These are phyloP conservation scores for Gamarada debralockiae DNA, from an alignment of 495 filamentous ascomycete species.

Conservation along the genomic window DNA sequence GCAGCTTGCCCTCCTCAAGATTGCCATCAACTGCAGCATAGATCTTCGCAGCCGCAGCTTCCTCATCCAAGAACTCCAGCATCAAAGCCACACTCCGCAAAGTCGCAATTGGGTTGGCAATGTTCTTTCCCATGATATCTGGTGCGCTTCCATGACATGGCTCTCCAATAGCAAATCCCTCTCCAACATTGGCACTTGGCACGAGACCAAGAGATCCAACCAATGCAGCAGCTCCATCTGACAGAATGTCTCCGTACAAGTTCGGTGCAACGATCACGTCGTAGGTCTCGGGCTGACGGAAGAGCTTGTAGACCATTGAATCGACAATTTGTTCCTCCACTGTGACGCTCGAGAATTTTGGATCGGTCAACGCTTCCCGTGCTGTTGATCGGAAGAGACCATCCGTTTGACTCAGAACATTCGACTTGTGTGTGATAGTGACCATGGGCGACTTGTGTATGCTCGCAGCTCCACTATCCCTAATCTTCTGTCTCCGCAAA, in stretches of 20 bases:
- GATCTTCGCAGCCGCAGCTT: slow-evolving; percentile 80
- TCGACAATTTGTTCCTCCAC: slow-evolving; percentile 99
- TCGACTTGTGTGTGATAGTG: slow-evolving; percentile 98
- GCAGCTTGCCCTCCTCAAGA: slow-evolving; percentile 73
- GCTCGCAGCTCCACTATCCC: slow-evolving; percentile 43
- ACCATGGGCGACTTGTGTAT: slow-evolving; percentile 72
- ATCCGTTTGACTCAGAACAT: slow-evolving; percentile 94
- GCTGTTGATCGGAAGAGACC: slow-evolving; percentile 88
- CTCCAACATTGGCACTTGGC: slow-evolving; percentile 93
- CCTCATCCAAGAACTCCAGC: slow-evolving; percentile 91
- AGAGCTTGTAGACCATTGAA: slow-evolving; percentile 98
- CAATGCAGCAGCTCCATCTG: slow-evolving; percentile 90
- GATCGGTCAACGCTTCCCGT: slow-evolving; percentile 60
- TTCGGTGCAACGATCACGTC: slow-evolving; percentile 98
- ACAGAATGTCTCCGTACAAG: slow-evolving; percentile 95
- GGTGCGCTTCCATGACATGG: slow-evolving; percentile 96
- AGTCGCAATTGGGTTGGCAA: slow-evolving; percentile 96
- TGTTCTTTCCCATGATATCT: slow-evolving; percentile 87
- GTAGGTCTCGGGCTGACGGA: slow-evolving; percentile 89
- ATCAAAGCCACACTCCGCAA: slow-evolving; percentile 87
- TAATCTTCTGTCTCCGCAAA: slow-evolving; percentile 76
- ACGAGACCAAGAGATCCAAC: slow-evolving; percentile 94
- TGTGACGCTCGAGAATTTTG: slow-evolving; percentile 56
- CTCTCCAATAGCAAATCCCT: slow-evolving; percentile 93
- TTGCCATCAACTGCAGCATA: slow-evolving; percentile 91